A percentile compares a stretch with the other conserved stretches of the same genome.
These are phyloP conservation scores for Neolentinus lepideus DNA, from an alignment of 1,284 basidiomycete species.

Conservation along the genomic window DNA sequence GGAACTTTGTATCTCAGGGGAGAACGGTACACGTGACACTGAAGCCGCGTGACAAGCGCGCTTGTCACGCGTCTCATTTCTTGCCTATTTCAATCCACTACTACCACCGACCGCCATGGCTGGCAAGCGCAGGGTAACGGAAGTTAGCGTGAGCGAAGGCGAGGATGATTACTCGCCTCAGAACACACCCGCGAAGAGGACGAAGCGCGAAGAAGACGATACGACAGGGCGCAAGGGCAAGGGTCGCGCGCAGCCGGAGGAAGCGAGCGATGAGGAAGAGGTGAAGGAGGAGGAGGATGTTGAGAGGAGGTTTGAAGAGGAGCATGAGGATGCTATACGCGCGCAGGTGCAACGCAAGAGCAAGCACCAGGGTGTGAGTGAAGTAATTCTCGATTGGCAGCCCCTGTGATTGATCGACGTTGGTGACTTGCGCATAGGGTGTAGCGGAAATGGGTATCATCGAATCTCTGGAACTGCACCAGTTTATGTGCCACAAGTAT, in stretches of 20 bases:
- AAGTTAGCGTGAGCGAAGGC: not conserved
- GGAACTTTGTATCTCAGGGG: not conserved
- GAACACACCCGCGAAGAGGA: not conserved
- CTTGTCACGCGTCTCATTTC: not conserved
- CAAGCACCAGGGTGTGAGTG: constrained; percentile 35
- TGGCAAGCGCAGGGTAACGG: not conserved
- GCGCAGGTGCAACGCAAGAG: constrained; percentile 45
- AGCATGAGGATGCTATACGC: constrained; percentile 48
- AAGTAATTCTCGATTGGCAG: constrained; percentile 1
- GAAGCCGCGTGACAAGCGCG: not conserved
- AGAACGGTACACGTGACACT: not conserved
- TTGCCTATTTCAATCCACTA: no score
- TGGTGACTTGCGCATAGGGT: constrained; percentile 33
- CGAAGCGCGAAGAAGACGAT: not conserved
- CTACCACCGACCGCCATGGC: not conserved
- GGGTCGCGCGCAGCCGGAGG: not conserved
- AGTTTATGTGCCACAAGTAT: constrained; percentile 96
- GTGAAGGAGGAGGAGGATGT: constrained; percentile 31
- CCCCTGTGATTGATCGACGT: not conserved
- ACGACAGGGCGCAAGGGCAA: not conserved
- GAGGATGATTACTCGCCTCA: not conserved
- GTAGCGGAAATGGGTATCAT: constrained; percentile 85
- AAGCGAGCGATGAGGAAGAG: constrained; percentile 15
- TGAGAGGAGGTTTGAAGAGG: constrained; percentile 53
- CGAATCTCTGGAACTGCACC: constrained; percentile 77